Conservation (phyloP, 257 asterid species). For the Forsythia suspensa region DNA sequence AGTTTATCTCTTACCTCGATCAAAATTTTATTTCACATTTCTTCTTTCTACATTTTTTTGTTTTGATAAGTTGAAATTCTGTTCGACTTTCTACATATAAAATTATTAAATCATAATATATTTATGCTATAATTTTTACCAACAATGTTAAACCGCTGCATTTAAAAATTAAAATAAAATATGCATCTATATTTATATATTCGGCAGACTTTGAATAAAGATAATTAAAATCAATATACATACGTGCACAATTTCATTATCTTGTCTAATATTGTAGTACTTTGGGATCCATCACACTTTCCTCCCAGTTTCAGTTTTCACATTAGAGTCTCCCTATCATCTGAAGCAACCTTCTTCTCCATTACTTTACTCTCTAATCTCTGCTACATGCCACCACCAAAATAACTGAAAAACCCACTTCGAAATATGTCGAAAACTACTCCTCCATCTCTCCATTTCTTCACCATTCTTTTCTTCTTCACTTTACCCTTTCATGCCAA, state of each 20-base stretch:
- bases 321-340: background rate
- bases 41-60: too few species aligned
- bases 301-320: conserved; percentile 29
- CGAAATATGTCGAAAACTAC: conserved; percentile 35
- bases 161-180: background rate
- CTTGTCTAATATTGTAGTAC: too few species aligned
- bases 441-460: conserved; percentile 22
- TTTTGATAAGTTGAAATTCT: too few species aligned
- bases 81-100: too few species aligned
- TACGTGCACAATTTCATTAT: too few species aligned
- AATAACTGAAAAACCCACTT: background rate
- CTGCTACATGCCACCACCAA: background rate
- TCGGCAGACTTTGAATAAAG: background rate
- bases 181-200: background rate
- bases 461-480: conserved; percentile 34
- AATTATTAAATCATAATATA: too few species aligned
- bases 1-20: too few species aligned
- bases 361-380: background rate
- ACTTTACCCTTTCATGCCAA: conserved; percentile 42
- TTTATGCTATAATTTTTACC: too few species aligned
- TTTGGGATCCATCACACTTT: conserved; percentile 4
- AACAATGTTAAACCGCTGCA: background rate
- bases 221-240: background rate
- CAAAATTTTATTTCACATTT: too few species aligned
- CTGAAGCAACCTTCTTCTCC: conserved; percentile 2